Evolutionary conservation across 768 basidiomycete genomes (phyloP).

Genomic region (Xerocomus spinulosus): DNA sequence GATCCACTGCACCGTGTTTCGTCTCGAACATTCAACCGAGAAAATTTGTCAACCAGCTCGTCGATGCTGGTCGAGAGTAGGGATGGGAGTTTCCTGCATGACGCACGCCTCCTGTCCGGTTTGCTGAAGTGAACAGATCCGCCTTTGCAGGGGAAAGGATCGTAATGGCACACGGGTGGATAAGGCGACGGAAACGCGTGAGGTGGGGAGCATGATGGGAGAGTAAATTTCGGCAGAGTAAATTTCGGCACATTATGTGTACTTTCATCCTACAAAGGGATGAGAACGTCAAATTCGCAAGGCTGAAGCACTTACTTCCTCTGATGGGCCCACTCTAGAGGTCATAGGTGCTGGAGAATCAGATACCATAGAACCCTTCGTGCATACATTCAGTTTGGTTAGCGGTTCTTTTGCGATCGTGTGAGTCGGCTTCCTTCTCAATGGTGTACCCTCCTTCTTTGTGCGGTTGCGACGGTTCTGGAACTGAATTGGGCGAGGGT

Average conservation of each 20-base stretch:
- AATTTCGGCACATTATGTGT: rapidly evolving
- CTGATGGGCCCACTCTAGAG: rapidly evolving
- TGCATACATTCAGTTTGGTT: not conserved
- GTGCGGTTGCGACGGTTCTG: conserved; percentile 43
- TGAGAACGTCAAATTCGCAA: not conserved
- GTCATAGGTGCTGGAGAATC: not conserved
- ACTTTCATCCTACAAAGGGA: not conserved
- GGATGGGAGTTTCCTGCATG: not conserved
- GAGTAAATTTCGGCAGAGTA: not conserved
- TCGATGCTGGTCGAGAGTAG: not conserved
- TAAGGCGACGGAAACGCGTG: conserved; percentile 17
- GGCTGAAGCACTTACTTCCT: not conserved
- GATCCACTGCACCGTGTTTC: not conserved
- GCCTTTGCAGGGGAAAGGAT: conserved; percentile 18
- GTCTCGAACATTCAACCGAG: conserved; percentile 14
- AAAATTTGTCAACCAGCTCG: conserved; percentile 11
- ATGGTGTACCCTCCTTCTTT: conserved; percentile 8
- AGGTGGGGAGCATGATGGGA: conserved; percentile 2
- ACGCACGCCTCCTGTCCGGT: conserved; percentile 5
- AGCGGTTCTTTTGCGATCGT: not conserved
- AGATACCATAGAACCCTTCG: not conserved
- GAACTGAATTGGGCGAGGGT: too few species aligned
- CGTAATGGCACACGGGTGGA: conserved; percentile 11
- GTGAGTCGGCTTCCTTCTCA: not conserved
- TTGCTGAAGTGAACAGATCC: not conserved